A percentile compares a stretch with the other conserved stretches of the same genome.
These are phyloP conservation scores for Cicer judaicum DNA, from an alignment of 306 rosid species.

Conservation along the genomic window DNA sequence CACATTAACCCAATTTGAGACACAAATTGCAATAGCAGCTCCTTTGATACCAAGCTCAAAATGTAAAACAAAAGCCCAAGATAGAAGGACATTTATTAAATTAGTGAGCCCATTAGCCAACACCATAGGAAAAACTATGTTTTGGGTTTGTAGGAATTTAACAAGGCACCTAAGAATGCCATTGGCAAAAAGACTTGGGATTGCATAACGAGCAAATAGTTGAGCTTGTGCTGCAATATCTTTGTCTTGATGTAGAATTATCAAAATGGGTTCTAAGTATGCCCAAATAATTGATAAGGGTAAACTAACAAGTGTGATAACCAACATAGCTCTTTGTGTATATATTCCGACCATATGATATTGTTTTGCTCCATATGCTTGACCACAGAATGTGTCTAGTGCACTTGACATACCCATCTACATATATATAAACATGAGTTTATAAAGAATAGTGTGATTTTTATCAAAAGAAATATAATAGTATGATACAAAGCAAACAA, in stretches of 20 bases:
- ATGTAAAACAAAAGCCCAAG: slow-evolving; percentile 67
- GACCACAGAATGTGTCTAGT: slow-evolving; percentile 81
- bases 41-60: slow-evolving; percentile 66
- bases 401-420: slow-evolving; percentile 81
- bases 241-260: slow-evolving; percentile 58
- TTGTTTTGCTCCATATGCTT: slow-evolving; percentile 79
- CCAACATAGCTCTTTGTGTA: slow-evolving; percentile 70
- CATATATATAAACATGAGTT: not conserved
- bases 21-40: slow-evolving; percentile 27
- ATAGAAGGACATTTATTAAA: slow-evolving; percentile 51
- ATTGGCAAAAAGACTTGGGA: slow-evolving; percentile 68
- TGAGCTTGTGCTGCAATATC: slow-evolving; percentile 62
- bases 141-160: slow-evolving; percentile 52
- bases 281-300: slow-evolving; percentile 59
- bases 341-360: slow-evolving; percentile 67
- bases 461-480: not conserved
- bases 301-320: slow-evolving; percentile 50
- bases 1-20: slow-evolving; percentile 67
- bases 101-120: slow-evolving; percentile 52
- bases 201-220: slow-evolving; percentile 58
- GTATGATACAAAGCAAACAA: not conserved
- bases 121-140: slow-evolving; percentile 74
- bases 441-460: not conserved
- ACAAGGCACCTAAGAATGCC: slow-evolving; percentile 63
- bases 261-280: slow-evolving; percentile 55